A percentile compares a stretch with the other conserved stretches of the same genome.
phyloP scores from a whole-genome alignment of 768 basidiomycete species.

The Trametes sanguinea region DNA sequence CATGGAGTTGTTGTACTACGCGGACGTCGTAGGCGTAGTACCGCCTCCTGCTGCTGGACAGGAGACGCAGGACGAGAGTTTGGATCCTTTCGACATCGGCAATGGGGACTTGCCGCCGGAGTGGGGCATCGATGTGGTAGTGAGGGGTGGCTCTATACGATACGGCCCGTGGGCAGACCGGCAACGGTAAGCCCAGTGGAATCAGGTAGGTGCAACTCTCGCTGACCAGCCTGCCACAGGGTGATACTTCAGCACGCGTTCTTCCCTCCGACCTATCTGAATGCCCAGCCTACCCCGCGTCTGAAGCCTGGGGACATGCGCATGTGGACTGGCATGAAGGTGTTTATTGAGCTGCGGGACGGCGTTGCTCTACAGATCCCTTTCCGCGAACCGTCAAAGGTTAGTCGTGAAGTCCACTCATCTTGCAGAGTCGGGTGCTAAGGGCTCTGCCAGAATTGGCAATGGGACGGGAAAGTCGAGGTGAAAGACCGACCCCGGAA shows the following conservation, averaged over 20 bases:
- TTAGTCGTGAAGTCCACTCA: conserved; percentile 24
- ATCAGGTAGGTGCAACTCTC: background rate
- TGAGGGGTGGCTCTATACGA: conserved; percentile 72
- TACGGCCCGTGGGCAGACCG: conserved; percentile 99
- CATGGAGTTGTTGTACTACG: conserved; percentile 84
- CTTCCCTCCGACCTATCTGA: conserved; percentile 78
- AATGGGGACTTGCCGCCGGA: conserved; percentile 89
- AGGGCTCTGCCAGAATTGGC: conserved; percentile 70
- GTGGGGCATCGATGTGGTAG: conserved; percentile 87
- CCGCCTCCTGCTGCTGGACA: conserved; percentile 38
- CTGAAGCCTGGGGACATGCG: conserved; percentile 80
- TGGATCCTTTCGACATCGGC: conserved; percentile 68
- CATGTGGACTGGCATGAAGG: conserved; percentile 77
- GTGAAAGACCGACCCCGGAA: conserved; percentile 51
- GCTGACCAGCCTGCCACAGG: conserved; percentile 37
- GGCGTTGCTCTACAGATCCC: conserved; percentile 82
- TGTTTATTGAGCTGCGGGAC: conserved; percentile 81
- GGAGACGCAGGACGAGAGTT: conserved; percentile 34
- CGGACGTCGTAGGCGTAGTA: conserved; percentile 80
- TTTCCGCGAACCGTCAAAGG: conserved; percentile 90
- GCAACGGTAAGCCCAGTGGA: conserved; percentile 58
- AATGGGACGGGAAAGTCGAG: conserved; percentile 71
- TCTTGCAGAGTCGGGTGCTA: background rate
- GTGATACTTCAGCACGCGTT: conserved; percentile 78
- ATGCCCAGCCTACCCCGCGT: conserved; percentile 53